These are phyloP conservation scores for Dactylellina leptospora DNA, from an alignment of 2,329 filamentous ascomycete genomes.

Conservation along the genomic window DNA sequence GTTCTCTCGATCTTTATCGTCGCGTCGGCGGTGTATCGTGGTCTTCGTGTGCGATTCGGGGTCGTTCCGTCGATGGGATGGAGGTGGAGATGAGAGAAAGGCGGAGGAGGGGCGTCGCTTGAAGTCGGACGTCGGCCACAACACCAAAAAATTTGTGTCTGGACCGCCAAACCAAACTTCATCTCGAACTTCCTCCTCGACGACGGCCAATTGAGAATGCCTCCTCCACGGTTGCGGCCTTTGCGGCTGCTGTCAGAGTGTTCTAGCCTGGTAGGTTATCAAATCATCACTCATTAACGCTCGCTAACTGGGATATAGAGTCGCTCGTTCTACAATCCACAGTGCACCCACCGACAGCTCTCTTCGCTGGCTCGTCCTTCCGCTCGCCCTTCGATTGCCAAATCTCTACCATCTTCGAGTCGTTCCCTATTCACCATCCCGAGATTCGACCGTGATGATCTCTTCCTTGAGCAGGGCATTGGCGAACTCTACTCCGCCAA, in stretches of 20 bases:
- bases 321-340: background rate
- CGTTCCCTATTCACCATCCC: constrained; percentile 22
- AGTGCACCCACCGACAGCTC: background rate
- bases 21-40: background rate
- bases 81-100: background rate
- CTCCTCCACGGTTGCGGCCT: constrained; percentile 45
- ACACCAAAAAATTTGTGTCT: constrained; percentile 46
- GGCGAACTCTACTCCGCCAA: constrained; percentile 74
- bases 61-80: background rate
- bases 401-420: background rate
- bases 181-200: background rate
- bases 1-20: background rate
- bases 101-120: constrained; percentile 3
- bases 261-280: constrained; percentile 24
- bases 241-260: constrained; percentile 27
- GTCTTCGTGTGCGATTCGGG: background rate
- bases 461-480: constrained; percentile 65
- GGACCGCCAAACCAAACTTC: constrained; percentile 8
- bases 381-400: background rate
- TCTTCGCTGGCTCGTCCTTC: constrained; percentile 5
- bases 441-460: background rate
- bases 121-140: constrained; percentile 23
- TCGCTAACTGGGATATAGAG: background rate
- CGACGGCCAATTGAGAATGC: constrained; percentile 27
- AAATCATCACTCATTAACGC: too few relatives aligned